Evolutionary conservation across 495 filamentous ascomycete genomes (phyloP).

Genomic region (Elaphomyces granulatus): DNA sequence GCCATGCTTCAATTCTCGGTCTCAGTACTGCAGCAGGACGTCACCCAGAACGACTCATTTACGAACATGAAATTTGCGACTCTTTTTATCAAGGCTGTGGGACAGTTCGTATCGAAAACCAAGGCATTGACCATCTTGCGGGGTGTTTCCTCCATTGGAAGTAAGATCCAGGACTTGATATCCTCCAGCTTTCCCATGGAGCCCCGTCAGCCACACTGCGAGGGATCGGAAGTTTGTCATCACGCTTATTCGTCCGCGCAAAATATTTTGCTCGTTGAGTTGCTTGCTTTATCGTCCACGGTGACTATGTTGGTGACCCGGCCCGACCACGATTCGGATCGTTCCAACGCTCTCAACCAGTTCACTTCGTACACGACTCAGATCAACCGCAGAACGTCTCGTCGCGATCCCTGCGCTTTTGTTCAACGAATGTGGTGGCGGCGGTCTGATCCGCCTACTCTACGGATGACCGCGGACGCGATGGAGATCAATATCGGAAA

Average conservation of each 20-base stretch:
- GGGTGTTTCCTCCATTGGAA: no score
- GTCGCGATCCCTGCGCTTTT: neutral
- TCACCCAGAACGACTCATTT: neutral
- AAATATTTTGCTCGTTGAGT: conserved; percentile 19
- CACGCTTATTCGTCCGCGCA: conserved; percentile 10
- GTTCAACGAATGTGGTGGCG: neutral
- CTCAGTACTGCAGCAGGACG: neutral
- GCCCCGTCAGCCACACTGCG: conserved; percentile 11
- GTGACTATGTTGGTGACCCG: no score
- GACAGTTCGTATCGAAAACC: neutral
- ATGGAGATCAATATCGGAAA: neutral
- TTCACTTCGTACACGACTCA: conserved; percentile 1
- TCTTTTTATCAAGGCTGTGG: neutral
- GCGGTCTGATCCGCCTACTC: neutral
- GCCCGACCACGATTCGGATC: no score
- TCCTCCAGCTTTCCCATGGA: conserved; percentile 10
- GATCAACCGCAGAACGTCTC: conserved; percentile 1
- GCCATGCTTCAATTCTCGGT: neutral
- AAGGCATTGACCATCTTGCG: no score
- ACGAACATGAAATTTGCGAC: neutral
- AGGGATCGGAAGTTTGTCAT: conserved; percentile 11
- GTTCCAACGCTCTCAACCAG: conserved; percentile 8
- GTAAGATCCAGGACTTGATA: neutral
- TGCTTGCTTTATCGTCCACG: conserved; percentile 18
- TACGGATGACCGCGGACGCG: neutral